A percentile compares a stretch with the other conserved stretches of the same genome.
Conservation (phyloP, 352 stramenopile genomes). For the Phytophthora palmivora region DNA sequence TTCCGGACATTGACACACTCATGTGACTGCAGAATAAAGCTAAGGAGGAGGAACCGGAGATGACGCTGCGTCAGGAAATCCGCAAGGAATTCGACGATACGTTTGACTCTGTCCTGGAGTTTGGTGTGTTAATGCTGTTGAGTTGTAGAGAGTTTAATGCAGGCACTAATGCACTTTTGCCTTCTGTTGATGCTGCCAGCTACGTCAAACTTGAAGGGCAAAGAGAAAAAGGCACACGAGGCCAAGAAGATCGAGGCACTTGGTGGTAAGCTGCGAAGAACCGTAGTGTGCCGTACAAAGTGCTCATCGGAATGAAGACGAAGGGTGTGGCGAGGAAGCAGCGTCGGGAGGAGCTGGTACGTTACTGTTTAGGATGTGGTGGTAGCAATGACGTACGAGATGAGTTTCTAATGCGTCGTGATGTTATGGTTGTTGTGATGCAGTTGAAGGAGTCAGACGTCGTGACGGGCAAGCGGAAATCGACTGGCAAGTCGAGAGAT, state of each 20-base stretch:
- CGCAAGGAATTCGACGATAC: conserved; percentile 81
- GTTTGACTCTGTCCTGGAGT: conserved; percentile 77
- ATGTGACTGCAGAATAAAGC: conserved; percentile 20
- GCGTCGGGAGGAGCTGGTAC: conserved; percentile 65
- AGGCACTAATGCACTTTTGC: background rate
- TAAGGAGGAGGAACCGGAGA: conserved; percentile 42
- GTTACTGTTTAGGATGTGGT: background rate
- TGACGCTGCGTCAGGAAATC: conserved; percentile 72
- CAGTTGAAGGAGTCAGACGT: conserved; percentile 77
- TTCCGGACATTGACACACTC: conserved; percentile 10
- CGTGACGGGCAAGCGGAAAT: conserved; percentile 72
- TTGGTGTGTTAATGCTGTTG: conserved; percentile 43
- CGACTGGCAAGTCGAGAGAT: conserved; percentile 45
- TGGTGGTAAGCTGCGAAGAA: conserved; percentile 63
- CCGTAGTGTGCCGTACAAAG: conserved; percentile 73
- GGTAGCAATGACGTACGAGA: no score
- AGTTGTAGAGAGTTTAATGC: conserved; percentile 1
- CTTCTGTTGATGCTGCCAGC: conserved; percentile 32
- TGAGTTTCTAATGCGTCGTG: background rate
- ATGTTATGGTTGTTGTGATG: conserved; percentile 12
- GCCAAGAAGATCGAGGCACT: conserved; percentile 77
- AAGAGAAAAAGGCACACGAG: conserved; percentile 81
- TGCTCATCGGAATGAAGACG: conserved; percentile 79
- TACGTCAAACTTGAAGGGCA: conserved; percentile 66
- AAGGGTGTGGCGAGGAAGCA: conserved; percentile 58